phyloP scores from a whole-genome alignment of 2,329 filamentous ascomycete species.

The Keithomyces neogunnii region DNA sequence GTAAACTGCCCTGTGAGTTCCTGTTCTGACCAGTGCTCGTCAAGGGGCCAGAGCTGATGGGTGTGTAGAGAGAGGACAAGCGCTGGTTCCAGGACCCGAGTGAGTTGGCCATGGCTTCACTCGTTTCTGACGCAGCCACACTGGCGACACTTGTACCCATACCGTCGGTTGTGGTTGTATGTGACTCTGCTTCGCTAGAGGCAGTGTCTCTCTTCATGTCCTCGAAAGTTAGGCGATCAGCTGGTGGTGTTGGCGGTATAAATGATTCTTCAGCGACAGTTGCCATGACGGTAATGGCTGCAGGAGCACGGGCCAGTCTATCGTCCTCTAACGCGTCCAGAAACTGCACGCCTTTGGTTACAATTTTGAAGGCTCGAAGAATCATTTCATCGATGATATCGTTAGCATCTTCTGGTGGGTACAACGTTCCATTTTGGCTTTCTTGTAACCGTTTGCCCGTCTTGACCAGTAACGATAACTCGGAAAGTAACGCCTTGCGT shows the following conservation, averaged over 20 bases:
- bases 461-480: constrained; percentile 83
- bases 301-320: constrained; percentile 36
- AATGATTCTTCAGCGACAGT: constrained; percentile 50
- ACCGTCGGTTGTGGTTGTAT: constrained; percentile 21
- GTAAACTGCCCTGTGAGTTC: constrained; percentile 27
- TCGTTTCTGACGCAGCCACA: constrained; percentile 24
- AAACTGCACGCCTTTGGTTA: constrained; percentile 84
- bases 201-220: constrained; percentile 21
- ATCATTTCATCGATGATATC: constrained; percentile 88
- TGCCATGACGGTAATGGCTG: constrained; percentile 51
- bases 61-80: constrained; percentile 36
- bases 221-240: constrained; percentile 45
- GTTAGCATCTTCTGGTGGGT: constrained; percentile 52
- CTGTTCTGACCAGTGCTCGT: constrained; percentile 21
- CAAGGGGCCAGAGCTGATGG: constrained; percentile 18
- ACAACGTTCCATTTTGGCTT: constrained; percentile 43
- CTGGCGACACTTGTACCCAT: constrained; percentile 17
- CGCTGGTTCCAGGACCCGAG: constrained; percentile 33
- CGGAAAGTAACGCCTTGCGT: constrained; percentile 80
- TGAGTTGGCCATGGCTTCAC: constrained; percentile 27
- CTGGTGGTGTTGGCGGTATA: constrained; percentile 55
- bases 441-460: constrained; percentile 80
- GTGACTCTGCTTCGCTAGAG: constrained; percentile 31
- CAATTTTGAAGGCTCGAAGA: constrained; percentile 84
- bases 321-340: constrained; percentile 75